A percentile compares a stretch with the other conserved stretches of the same genome.
Conservation (phyloP, 2,329 filamentous ascomycete genomes). For the Davidsoniella virescens region DNA sequence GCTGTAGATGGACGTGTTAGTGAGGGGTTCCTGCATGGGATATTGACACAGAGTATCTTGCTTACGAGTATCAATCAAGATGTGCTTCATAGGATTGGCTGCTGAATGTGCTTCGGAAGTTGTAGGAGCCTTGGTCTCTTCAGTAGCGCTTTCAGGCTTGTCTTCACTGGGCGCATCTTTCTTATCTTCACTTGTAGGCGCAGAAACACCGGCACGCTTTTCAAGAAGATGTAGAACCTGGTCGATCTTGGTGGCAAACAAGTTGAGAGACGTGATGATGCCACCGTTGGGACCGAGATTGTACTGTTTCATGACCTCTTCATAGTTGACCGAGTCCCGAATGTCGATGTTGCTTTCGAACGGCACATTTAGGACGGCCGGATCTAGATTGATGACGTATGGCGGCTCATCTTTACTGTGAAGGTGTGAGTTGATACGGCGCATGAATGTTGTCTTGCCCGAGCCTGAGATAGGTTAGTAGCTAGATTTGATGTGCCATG, state of each 20-base stretch:
- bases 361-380: conserved; percentile 80
- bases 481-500: background rate
- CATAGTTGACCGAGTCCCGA: conserved; percentile 96
- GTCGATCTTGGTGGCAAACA: conserved; percentile 96
- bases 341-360: conserved; percentile 99
- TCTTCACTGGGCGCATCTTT: conserved; percentile 90
- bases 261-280: conserved; percentile 85
- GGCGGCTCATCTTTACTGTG: conserved; percentile 67
- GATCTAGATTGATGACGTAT: conserved; percentile 94
- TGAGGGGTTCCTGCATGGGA: background rate
- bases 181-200: conserved; percentile 71
- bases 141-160: conserved; percentile 85
- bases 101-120: conserved; percentile 42
- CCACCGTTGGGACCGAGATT: conserved; percentile 94
- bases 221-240: conserved; percentile 81
- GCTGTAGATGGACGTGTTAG: conserved; percentile 23
- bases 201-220: conserved; percentile 46
- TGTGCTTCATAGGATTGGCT: conserved; percentile 55
- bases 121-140: conserved; percentile 75
- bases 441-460: conserved; percentile 99
- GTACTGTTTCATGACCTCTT: conserved; percentile 99
- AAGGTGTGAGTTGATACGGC: conserved; percentile 86
- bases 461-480: conserved; percentile 40
- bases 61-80: conserved; percentile 72
- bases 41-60: background rate